These are phyloP conservation scores for Termitomyces sp. DNA, from an alignment of 768 basidiomycete genomes.

Conservation along the genomic window DNA sequence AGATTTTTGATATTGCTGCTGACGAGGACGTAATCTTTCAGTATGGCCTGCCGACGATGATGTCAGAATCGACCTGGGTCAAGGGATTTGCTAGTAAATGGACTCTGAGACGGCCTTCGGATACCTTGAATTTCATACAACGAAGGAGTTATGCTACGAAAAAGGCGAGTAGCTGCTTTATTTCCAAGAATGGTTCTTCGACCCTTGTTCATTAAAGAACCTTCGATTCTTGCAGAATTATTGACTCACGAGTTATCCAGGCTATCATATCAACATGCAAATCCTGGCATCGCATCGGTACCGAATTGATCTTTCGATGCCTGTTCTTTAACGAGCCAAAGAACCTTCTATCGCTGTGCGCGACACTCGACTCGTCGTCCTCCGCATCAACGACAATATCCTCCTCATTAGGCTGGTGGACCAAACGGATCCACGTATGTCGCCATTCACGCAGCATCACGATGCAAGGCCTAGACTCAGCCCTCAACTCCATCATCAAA, in stretches of 20 bases:
- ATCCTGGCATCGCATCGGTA: constrained; percentile 53
- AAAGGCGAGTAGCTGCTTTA: constrained; percentile 38
- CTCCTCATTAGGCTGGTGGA: constrained; percentile 62
- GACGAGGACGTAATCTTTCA: constrained; percentile 68
- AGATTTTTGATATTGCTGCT: constrained; percentile 66
- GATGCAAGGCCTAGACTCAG: constrained; percentile 44
- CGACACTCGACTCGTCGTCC: constrained; percentile 43
- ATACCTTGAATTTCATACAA: constrained; percentile 53
- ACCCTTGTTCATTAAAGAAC: too few species aligned
- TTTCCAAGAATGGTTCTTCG: not conserved
- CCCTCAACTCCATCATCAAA: constrained; percentile 51
- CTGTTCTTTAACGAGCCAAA: constrained; percentile 61
- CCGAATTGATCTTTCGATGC: constrained; percentile 63
- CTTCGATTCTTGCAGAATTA: too few species aligned
- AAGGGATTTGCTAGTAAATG: constrained; percentile 44
- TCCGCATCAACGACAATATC: constrained; percentile 28
- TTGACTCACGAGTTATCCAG: constrained; percentile 16
- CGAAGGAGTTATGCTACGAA: constrained; percentile 58
- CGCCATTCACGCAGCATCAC: constrained; percentile 39
- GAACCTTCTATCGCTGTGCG: constrained; percentile 46
- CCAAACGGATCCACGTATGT: constrained; percentile 63
- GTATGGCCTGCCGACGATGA: constrained; percentile 50
- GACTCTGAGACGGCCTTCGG: constrained; percentile 54
- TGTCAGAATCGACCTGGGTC: constrained; percentile 65
- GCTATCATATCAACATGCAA: constrained; percentile 65